Evolutionary conservation across 306 rosid genomes (phyloP), one percentile per base, ranked within the genome.

Genomic region (Citrullus amarus): DNA sequence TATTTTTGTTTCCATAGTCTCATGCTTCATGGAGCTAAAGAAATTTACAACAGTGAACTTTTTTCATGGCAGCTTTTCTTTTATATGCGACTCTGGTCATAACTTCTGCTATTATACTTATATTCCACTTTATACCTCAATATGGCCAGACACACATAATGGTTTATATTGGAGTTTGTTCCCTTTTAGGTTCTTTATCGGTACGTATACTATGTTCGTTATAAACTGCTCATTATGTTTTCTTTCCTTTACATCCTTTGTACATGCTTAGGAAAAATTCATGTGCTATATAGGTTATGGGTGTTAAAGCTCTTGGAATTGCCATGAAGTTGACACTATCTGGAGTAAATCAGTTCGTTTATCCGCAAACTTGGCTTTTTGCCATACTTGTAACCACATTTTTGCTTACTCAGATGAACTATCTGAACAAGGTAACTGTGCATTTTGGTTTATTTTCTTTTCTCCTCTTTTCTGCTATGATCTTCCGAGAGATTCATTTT

Each of bases 261-360:
- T 55, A n/a, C 34, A 50, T 79, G 20, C 20, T 53, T n/a, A 51
- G 76, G 25, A 48, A 18, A 10, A 39, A 15, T 30, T 59, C 15
- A 38, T 20, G 79, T n/a, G 13, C 9, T 48, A 12, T 76, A 54
- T 81, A 91, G 97, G 97, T 91, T 70, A 91, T 91, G 97, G 87
- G 97, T 78, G 93, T 91, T 78, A 91, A 89, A 84, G 97, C 93
- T 66, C 89, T 91, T 63, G 97, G 97, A 73, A 91, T 91, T 85
- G 93, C 93, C 62, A 79, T 91, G 80, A 91, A 91, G 81, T 85
- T 91, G 81, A 84, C 93, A 79, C 79, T 91, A 28, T 87, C 91
- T 6, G 97, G 97, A 80, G 87, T 86, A 83, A 89, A 86, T 81
- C 97, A 91, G 85, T 86, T 88, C 61, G 72, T 83, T 80, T 86